A percentile compares a stretch with the other conserved stretches of the same genome.
Conservation (phyloP, 2,329 filamentous ascomycete genomes). For the Cladosporium sp. region DNA sequence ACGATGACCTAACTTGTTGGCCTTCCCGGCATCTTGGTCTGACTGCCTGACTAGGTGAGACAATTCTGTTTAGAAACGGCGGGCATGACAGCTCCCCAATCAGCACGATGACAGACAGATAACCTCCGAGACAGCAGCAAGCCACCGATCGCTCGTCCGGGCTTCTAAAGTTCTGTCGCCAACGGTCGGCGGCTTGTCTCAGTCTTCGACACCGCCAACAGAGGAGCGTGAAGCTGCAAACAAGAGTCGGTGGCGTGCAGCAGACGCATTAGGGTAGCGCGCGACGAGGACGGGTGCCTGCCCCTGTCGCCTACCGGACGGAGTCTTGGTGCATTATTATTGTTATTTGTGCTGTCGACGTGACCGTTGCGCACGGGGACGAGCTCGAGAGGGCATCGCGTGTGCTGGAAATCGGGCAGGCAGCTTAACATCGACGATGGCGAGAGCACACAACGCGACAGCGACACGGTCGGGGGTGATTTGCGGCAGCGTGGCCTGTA, state of each 20-base stretch:
- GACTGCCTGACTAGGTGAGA: neutral
- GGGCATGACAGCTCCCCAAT: neutral
- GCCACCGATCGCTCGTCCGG: neutral
- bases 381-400: neutral
- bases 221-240: conserved; percentile 12
- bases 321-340: neutral
- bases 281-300: too few relatives aligned
- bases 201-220: conserved; percentile 7
- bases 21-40: neutral
- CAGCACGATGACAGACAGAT: neutral
- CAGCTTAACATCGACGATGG: conserved; percentile 3
- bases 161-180: neutral
- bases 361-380: neutral
- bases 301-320: neutral
- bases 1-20: neutral
- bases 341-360: neutral
- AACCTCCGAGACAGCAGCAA: conserved; percentile 12
- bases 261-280: neutral
- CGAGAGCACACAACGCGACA: neutral
- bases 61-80: neutral
- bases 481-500: neutral
- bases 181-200: conserved; percentile 2
- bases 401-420: neutral
- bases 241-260: conserved; percentile 13
- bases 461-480: conserved; percentile 4